Conservation (phyloP, 2,329 filamentous ascomycete genomes). For the Pseudomassariella vexata region DNA sequence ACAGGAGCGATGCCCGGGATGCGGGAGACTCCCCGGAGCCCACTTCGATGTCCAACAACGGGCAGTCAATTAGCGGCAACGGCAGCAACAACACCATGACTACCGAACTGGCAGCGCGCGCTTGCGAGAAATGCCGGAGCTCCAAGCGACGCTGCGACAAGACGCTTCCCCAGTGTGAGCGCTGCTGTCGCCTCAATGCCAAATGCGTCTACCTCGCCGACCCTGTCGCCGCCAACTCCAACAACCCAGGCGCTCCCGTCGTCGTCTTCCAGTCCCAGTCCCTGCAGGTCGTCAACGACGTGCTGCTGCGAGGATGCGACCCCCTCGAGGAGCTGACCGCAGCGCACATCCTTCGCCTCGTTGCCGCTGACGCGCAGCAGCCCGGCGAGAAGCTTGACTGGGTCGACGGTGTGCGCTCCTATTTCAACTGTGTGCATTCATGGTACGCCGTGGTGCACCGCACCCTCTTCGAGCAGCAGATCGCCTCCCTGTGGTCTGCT, state of each 20-base stretch:
- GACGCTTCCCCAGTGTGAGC: constrained; percentile 24
- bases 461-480: constrained; percentile 28
- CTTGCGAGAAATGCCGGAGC: constrained; percentile 26
- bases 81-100: too few species aligned
- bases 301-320: constrained; percentile 19
- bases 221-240: constrained; percentile 15
- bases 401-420: constrained; percentile 29
- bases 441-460: constrained; percentile 37
- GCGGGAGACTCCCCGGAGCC: too few species aligned
- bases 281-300: constrained; percentile 19
- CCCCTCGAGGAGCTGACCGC: constrained; percentile 28
- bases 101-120: constrained; percentile 16
- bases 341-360: constrained; percentile 31
- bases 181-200: too few species aligned
- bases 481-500: constrained; percentile 14
- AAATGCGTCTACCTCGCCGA: constrained; percentile 27
- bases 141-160: constrained; percentile 28
- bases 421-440: constrained; percentile 34
- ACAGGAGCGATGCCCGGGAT: too few species aligned
- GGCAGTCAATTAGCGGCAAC: constrained; percentile 1
- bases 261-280: constrained; percentile 23
- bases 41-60: constrained; percentile 1
- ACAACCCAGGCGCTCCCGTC: constrained; percentile 16
- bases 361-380: constrained; percentile 21
- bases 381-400: constrained; percentile 24